A percentile compares a stretch with the other conserved stretches of the same genome.
These are phyloP conservation scores for Dendrobium chrysotoxum DNA, from an alignment of 106 monocot species.

Conservation along the genomic window DNA sequence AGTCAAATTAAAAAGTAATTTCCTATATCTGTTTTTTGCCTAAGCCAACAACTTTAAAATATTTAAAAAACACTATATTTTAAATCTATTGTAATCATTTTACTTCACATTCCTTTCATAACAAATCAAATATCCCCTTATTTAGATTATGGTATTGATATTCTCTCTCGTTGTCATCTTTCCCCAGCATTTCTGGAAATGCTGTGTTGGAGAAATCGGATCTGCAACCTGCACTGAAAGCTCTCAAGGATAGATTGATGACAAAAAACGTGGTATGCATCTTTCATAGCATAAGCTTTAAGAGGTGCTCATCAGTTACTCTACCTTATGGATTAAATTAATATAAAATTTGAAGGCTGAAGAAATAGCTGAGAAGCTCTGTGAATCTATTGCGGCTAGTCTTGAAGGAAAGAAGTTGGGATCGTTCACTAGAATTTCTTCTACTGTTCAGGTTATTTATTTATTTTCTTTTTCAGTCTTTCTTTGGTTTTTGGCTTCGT, in stretches of 20 bases:
- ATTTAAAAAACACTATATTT: too few relatives aligned
- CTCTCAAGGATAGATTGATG: conserved; percentile 95
- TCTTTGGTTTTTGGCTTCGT: neutral
- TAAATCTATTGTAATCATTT: too few relatives aligned
- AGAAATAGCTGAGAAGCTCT: conserved; percentile 98
- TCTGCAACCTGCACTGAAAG: conserved; percentile 84
- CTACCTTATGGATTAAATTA: neutral
- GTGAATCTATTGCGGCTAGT: conserved; percentile 93
- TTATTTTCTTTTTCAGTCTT: neutral
- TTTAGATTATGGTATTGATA: neutral
- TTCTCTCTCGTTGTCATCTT: neutral
- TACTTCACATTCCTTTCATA: too few relatives aligned
- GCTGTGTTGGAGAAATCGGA: conserved; percentile 72
- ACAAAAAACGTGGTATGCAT: conserved; percentile 96
- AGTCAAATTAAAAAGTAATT: too few relatives aligned
- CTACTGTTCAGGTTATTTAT: conserved; percentile 79
- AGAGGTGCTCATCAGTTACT: neutral
- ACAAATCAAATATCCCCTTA: neutral
- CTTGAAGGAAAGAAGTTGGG: conserved; percentile 97
- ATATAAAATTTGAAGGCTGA: conserved; percentile 59
- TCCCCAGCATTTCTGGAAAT: conserved; percentile 79
- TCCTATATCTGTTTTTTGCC: too few relatives aligned
- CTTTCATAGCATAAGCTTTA: conserved; percentile 3
- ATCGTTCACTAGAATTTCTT: conserved; percentile 93
- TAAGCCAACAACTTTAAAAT: too few relatives aligned